Percentiles rank a stretch among this genome's conserved stretches.
Conservation (phyloP, 2,329 filamentous ascomycete genomes). For the Orbilia blumenaviensis region DNA sequence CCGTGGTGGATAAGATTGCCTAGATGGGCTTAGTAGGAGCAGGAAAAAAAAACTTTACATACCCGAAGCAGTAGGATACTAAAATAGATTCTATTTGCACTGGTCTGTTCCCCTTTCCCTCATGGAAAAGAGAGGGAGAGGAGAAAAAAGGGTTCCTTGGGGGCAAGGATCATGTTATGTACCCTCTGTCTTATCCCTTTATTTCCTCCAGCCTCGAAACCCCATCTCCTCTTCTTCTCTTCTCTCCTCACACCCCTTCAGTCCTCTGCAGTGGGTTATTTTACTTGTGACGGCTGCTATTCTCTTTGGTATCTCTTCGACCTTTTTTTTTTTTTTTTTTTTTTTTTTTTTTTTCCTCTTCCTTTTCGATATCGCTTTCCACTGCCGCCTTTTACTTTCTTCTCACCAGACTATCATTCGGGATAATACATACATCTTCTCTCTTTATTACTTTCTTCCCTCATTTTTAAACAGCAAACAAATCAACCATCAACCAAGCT, state of each 20-base stretch:
- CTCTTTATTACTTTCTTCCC: too few relatives aligned
- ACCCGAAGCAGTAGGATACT: slow-evolving; percentile 5
- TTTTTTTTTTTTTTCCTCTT: too few relatives aligned
- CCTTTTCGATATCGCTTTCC: slow-evolving; percentile 7
- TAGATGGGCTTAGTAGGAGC: neutral
- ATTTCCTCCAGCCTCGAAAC: slow-evolving; percentile 14
- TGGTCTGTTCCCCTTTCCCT: neutral
- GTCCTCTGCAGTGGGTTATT: slow-evolving; percentile 8
- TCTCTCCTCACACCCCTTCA: neutral
- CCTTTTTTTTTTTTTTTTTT: too few relatives aligned
- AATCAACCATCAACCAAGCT: neutral
- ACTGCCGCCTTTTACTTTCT: slow-evolving; percentile 1
- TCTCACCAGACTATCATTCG: neutral
- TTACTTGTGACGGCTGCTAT: slow-evolving; percentile 3
- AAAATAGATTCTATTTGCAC: slow-evolving; percentile 6
- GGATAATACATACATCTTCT: neutral
- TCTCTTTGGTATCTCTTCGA: slow-evolving; percentile 1
- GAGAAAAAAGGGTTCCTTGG: neutral
- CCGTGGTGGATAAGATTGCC: neutral
- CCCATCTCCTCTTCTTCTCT: slow-evolving; percentile 9
- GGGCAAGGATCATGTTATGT: neutral
- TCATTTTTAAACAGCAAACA: neutral
- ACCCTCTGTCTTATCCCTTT: slow-evolving; percentile 15
- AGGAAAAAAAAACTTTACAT: neutral
- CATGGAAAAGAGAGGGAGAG: neutral